Base-by-base conservation (phyloP, 2,329 filamentous ascomycete species). In the Cladosporium sp. region DNA sequence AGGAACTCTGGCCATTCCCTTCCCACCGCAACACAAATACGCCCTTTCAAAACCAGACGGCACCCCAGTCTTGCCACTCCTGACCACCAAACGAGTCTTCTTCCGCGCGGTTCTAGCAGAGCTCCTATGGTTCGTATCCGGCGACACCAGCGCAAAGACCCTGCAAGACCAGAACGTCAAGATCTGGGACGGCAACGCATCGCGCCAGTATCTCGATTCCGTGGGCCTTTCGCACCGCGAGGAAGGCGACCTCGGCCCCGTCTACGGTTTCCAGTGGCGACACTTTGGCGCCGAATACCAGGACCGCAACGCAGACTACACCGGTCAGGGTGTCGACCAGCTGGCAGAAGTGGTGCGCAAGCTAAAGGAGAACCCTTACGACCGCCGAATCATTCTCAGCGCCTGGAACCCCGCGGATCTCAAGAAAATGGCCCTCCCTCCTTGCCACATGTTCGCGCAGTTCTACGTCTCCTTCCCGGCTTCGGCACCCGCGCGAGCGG, bases 201-300 rank as follows among this genome's bases (percentile, higher is more conserved):
- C 85, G 41, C 88, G 93, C 61, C 86, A 84, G 64, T 97, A 87
- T 68, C 86, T 99, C 32, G 92, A 99, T 73, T 84, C 77, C 56
- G 80, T 93, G 1, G 92, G 92, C 0, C 80, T 97, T 6, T 76
- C 78, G 0, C 84, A 96, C 66, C 88, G 92, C 53, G 88, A 83
- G 47, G 87, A 85, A 17, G 93, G 93, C 57, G 93, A 99, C 64
- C 77, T 99, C 0, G 93, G 93, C 1, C 93, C 93, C 24, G 91
- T 97, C 0, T 99, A 99, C 67, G 93, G 93, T 1, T 99, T 99
- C 73, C 93, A 99, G 72, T 99, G 93, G 93, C 87, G 93, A 3
- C 92, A 97, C 71, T 99, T 99, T 64, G 93, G 93, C 44, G 93
- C 93, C 4, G 83, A 89, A 55, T 99, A 99, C 68, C 75, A 84